phyloP scores from a whole-genome alignment of 495 filamentous ascomycete genomes.

The Xylaria curta region DNA sequence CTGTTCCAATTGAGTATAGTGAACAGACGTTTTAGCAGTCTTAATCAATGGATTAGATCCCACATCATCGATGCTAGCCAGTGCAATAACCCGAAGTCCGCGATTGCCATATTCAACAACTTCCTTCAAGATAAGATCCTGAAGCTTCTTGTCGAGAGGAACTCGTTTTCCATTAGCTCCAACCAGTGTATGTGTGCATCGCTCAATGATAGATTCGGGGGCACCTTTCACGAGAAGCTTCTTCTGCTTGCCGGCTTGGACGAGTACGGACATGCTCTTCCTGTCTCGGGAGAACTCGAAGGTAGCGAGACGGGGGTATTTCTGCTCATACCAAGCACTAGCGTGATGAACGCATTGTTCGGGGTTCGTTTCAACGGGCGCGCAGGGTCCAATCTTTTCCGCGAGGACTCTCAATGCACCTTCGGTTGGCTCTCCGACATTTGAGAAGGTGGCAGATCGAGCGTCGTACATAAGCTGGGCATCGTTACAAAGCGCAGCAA shows the following conservation, averaged over 20 bases:
- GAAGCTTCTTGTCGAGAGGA: constrained; percentile 68
- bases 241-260: constrained; percentile 68
- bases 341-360: constrained; percentile 73
- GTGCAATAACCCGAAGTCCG: constrained; percentile 92
- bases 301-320: constrained; percentile 75
- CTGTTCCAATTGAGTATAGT: constrained; percentile 88
- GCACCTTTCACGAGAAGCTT: constrained; percentile 96
- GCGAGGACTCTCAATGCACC: constrained; percentile 88
- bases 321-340: constrained; percentile 84
- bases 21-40: constrained; percentile 77
- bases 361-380: constrained; percentile 46
- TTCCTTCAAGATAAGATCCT: constrained; percentile 72
- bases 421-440: constrained; percentile 95
- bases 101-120: constrained; percentile 88
- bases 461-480: constrained; percentile 82
- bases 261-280: constrained; percentile 99
- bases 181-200: constrained; percentile 79
- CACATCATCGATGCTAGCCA: constrained; percentile 80
- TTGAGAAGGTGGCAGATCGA: constrained; percentile 73
- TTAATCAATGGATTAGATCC: constrained; percentile 70
- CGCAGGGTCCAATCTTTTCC: constrained; percentile 84
- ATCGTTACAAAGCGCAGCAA: constrained; percentile 91
- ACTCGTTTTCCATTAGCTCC: constrained; percentile 79
- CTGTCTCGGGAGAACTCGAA: constrained; percentile 98
- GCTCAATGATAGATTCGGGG: constrained; percentile 90